These are phyloP conservation scores for Melastoma candidum DNA, from an alignment of 441 rosid genomes.

Conservation along the genomic window DNA sequence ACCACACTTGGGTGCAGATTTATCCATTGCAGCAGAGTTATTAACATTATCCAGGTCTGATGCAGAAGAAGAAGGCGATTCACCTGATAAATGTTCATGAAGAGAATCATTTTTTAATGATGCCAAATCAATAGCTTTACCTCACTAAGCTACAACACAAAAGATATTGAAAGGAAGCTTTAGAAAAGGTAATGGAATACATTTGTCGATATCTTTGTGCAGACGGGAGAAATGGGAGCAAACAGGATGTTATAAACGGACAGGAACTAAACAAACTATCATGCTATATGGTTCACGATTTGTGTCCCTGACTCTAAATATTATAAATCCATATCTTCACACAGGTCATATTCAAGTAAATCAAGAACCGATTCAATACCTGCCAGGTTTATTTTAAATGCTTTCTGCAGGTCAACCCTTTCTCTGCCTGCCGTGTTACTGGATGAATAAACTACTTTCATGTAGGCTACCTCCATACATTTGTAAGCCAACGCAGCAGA, in stretches of 20 bases:
- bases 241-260: too few relatives aligned
- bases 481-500: constrained; percentile 96
- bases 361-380: constrained; percentile 34
- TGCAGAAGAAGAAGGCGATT: constrained; percentile 98
- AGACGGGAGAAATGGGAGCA: too few relatives aligned
- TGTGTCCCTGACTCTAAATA: not conserved
- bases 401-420: constrained; percentile 56
- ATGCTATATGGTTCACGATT: not conserved
- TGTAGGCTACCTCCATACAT: constrained; percentile 83
- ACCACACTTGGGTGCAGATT: constrained; percentile 54
- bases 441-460: constrained; percentile 78
- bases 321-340: constrained; percentile 11
- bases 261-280: too few relatives aligned
- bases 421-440: constrained; percentile 58
- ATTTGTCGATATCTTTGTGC: too few relatives aligned
- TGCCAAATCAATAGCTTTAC: not conserved
- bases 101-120: not conserved
- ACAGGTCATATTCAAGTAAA: not conserved
- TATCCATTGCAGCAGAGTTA: constrained; percentile 58
- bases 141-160: constrained; percentile 10
- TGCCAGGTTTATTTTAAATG: constrained; percentile 75
- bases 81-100: constrained; percentile 40
- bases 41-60: constrained; percentile 94
- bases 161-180: not conserved
- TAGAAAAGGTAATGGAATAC: too few relatives aligned